Evolutionary conservation across 2,329 filamentous ascomycete species (phyloP), one percentile per base, ranked within the genome.

Genomic region (Alternaria brassicicola): DNA sequence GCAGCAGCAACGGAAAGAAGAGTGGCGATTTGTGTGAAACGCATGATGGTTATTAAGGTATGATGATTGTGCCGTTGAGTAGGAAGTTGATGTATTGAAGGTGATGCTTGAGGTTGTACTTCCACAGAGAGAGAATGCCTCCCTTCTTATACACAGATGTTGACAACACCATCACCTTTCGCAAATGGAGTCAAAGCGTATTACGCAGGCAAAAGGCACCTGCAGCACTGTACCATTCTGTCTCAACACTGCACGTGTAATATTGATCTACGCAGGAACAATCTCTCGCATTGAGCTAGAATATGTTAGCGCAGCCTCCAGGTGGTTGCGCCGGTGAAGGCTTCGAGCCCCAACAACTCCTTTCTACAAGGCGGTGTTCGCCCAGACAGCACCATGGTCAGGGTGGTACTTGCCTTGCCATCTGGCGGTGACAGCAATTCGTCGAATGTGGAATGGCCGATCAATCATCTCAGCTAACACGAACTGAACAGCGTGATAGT

Each of bases 1-100:
- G 47, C 25, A 25, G 58, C 49, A 1, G 41, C n/a, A 30, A 58
- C 3, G 4, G 58, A 58, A 19, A 61, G 28, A 36, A 57, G 38
- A 15, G 43, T 41, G n/a, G 33, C 17, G 39, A 61, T 33, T n/a
- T 36, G 36, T 25, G 42, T 25, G 38, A 48, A 58, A 36, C 21
- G 35, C 52, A 57, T 59, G 42, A n/a, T 57, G 17, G 6, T 17
- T 26, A n/a, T n/a, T 10, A 31, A 13, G 10, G 13, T 39, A 43
- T 31, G 28, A 26, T 25, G 10, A 54, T 9, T 31, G 23, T 48
- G 23, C 9, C 17, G 25, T 23, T 45, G 25, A 21, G n/a, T 33
- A 21, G 28, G 13, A 10, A 28, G 25, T 5, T 38, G 21, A 23
- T n/a, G 19, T 23, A 1, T 15, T 38, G 48, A 17, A 21, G 15